A percentile compares a stretch with the other conserved stretches of the same genome.
Evolutionary conservation across 192 early-diverging fungal genomes (phyloP).

Genomic region (Mortierella hygrophila): DNA sequence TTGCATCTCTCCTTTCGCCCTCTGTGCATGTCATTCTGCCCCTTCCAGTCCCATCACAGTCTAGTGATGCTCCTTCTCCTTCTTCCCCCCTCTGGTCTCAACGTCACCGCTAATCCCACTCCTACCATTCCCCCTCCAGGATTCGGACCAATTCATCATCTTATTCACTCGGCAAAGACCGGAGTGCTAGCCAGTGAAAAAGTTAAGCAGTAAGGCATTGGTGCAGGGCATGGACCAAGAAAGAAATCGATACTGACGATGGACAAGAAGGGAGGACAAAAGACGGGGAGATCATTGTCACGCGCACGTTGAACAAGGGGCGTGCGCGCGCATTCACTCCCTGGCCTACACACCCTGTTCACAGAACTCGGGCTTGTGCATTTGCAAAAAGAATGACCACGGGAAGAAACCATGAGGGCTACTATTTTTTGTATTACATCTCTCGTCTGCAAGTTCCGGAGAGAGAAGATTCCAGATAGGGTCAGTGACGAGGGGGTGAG

Average conservation of each 20-base stretch:
- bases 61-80: neutral
- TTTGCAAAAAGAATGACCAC: neutral
- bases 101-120: too few relatives aligned
- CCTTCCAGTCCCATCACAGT: neutral
- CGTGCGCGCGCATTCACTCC: neutral
- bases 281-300: neutral
- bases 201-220: neutral
- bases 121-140: neutral
- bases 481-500: too few relatives aligned
- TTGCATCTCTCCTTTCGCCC: neutral
- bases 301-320: constrained; percentile 2
- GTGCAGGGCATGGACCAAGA: neutral
- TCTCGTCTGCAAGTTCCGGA: too few relatives aligned
- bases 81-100: neutral
- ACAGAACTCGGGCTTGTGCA: neutral
- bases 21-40: neutral
- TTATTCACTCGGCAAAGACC: neutral
- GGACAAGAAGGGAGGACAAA: neutral
- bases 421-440: too few relatives aligned
- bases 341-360: neutral
- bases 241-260: too few relatives aligned
- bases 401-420: neutral
- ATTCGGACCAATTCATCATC: neutral
- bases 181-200: neutral
- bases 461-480: too few relatives aligned